Evolutionary conservation across 1,284 basidiomycete genomes (phyloP).

Genomic region (Boletus semigastroideus): DNA sequence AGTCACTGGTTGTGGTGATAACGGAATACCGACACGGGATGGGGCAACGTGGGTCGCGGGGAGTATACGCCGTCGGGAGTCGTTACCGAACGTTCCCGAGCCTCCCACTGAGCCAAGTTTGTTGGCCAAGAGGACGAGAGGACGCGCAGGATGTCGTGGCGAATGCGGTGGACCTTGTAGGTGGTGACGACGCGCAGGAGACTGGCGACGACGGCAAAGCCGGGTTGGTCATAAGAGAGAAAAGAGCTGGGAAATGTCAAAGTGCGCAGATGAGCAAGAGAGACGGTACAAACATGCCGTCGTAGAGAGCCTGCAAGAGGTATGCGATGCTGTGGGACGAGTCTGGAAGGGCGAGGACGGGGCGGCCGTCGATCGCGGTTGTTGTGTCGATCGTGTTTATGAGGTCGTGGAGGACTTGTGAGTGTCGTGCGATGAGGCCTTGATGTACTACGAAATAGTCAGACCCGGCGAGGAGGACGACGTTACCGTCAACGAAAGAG

Average conservation of each 20-base stretch:
- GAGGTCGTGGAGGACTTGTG: constrained; percentile 43
- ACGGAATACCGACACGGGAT: constrained; percentile 55
- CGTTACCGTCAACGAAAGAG: constrained; percentile 67
- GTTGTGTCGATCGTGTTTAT: constrained; percentile 33
- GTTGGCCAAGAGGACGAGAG: constrained; percentile 57
- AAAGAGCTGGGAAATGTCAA: constrained; percentile 34
- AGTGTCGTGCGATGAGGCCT: constrained; percentile 64
- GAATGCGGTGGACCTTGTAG: constrained; percentile 56
- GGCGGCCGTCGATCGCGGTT: constrained; percentile 48
- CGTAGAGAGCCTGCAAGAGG: constrained; percentile 61
- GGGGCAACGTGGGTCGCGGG: constrained; percentile 52
- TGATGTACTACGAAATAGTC: constrained; percentile 67
- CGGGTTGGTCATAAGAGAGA: constrained; percentile 43
- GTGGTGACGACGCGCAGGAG: constrained; percentile 63
- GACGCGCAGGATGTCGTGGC: constrained; percentile 51
- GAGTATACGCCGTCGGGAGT: constrained; percentile 50
- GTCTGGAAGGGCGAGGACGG: constrained; percentile 53
- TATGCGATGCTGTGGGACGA: constrained; percentile 49
- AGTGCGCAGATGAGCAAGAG: background rate
- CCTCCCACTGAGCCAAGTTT: constrained; percentile 59
- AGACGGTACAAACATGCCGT: constrained; percentile 48
- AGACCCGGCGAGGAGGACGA: constrained; percentile 54
- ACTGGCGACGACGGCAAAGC: constrained; percentile 50
- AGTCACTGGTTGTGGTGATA: constrained; percentile 11
- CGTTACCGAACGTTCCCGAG: constrained; percentile 54